Evolutionary conservation across 176 grass and related monocot species (phyloP).

Genomic region (Microstegium vimineum): DNA sequence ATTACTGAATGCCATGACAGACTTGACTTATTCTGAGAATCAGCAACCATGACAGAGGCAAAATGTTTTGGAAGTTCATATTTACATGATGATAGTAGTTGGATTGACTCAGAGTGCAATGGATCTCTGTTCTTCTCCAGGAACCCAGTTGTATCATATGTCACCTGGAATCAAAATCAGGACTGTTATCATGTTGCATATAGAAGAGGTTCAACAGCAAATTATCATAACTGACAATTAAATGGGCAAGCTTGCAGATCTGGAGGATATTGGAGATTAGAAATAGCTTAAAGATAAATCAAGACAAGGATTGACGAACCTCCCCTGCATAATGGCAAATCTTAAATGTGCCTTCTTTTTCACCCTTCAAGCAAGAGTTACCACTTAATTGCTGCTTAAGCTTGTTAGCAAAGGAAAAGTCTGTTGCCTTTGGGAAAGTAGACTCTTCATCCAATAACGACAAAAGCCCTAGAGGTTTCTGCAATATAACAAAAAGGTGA

Average conservation of each 20-base stretch:
- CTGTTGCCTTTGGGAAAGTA: conserved; percentile 79
- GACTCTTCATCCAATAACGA: conserved; percentile 96
- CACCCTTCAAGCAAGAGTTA: conserved; percentile 63
- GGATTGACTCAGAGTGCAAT: conserved; percentile 58
- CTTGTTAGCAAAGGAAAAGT: conserved; percentile 80
- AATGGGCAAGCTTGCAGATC: conserved; percentile 11
- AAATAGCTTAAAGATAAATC: conserved; percentile 27
- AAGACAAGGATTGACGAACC: conserved; percentile 46
- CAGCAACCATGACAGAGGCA: conserved; percentile 52
- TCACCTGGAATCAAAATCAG: conserved; percentile 76
- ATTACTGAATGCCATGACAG: conserved; percentile 39
- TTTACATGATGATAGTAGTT: conserved; percentile 66
- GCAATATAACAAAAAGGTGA: conserved; percentile 30
- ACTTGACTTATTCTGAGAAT: conserved; percentile 57
- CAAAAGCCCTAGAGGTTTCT: conserved; percentile 86
- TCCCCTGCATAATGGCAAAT: conserved; percentile 95
- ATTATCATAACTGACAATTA: background rate
- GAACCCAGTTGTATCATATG: conserved; percentile 79
- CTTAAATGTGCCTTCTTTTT: conserved; percentile 61
- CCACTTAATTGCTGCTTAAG: conserved; percentile 72
- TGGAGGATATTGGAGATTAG: background rate
- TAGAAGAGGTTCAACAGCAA: conserved; percentile 13
- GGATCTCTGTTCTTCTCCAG: conserved; percentile 95
- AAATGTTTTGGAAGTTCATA: conserved; percentile 66
- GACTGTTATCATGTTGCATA: background rate